Evolutionary conservation across 176 grass and related monocot genomes (phyloP).

Genomic region (Bromus sterilis): DNA sequence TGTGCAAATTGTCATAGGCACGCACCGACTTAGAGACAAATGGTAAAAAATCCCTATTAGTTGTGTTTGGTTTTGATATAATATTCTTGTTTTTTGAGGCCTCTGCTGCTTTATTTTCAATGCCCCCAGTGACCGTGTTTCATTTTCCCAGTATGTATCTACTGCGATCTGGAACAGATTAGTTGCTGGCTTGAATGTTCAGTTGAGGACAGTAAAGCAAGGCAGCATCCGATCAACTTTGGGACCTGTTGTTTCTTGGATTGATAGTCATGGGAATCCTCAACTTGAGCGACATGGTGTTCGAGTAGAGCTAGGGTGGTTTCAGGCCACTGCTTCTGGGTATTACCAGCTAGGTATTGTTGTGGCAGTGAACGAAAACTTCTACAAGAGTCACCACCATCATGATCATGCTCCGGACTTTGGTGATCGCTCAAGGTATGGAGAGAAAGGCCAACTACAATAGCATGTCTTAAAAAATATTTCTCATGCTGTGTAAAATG

Average conservation of each 20-base stretch:
- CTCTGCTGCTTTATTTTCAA: neutral
- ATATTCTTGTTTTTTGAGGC: neutral
- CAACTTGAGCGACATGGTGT: constrained; percentile 80
- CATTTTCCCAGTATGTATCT: constrained; percentile 66
- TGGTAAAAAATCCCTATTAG: neutral
- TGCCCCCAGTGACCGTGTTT: neutral
- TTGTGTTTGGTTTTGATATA: neutral
- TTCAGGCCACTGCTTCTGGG: constrained; percentile 88
- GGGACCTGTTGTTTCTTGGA: constrained; percentile 62
- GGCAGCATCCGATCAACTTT: constrained; percentile 49
- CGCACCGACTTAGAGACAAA: neutral
- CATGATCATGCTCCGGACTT: constrained; percentile 40
- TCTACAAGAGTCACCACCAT: constrained; percentile 62
- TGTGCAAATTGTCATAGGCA: neutral
- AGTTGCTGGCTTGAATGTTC: constrained; percentile 87
- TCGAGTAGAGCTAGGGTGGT: constrained; percentile 84
- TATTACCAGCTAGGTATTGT: constrained; percentile 95
- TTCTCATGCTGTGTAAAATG: constrained; percentile 8
- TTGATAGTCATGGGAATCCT: constrained; percentile 69
- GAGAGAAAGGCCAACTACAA: neutral
- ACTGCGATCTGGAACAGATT: constrained; percentile 98
- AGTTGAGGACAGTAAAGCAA: constrained; percentile 71
- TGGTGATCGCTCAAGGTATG: constrained; percentile 46
- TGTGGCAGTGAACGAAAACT: constrained; percentile 70
- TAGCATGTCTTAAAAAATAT: neutral